Percentiles rank a stretch among this genome's conserved stretches.
phyloP scores from a whole-genome alignment of 2,329 filamentous ascomycete species.

The Fusarium bulbicola region DNA sequence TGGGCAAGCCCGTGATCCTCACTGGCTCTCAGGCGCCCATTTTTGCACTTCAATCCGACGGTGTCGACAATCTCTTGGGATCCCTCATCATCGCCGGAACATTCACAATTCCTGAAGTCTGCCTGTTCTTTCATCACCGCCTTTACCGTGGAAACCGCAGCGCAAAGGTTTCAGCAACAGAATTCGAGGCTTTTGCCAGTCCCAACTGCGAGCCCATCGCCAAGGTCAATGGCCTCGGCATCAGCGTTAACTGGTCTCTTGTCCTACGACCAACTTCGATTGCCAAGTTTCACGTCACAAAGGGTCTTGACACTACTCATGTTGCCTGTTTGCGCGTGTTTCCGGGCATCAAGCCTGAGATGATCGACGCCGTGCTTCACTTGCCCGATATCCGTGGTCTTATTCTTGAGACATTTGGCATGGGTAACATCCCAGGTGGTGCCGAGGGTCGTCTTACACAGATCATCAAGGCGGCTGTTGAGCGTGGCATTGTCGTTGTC shows the following conservation, averaged over 20 bases:
- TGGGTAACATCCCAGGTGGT: conserved; percentile 88
- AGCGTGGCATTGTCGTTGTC: conserved; percentile 84
- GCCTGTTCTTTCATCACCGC: conserved; percentile 92
- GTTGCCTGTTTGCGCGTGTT: conserved; percentile 91
- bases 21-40: conserved; percentile 88
- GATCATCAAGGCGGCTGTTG: conserved; percentile 79
- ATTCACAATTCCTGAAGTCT: conserved; percentile 92
- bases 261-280: conserved; percentile 79
- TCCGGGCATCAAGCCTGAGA: conserved; percentile 91
- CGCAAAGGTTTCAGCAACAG: conserved; percentile 86
- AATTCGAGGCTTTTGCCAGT: conserved; percentile 87
- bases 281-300: conserved; percentile 77
- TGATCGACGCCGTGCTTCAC: conserved; percentile 85
- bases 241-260: conserved; percentile 82
- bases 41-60: conserved; percentile 89
- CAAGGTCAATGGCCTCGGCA: conserved; percentile 80
- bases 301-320: conserved; percentile 83
- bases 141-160: conserved; percentile 89
- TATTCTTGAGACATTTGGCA: conserved; percentile 91
- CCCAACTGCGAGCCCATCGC: conserved; percentile 88
- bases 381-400: conserved; percentile 81
- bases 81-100: conserved; percentile 91
- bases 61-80: conserved; percentile 87
- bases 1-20: conserved; percentile 90
- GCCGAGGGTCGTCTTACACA: conserved; percentile 81